Percentiles rank a stretch among this genome's conserved stretches.
phyloP scores from a whole-genome alignment of 2,329 filamentous ascomycete species.

The Trichophyton verrucosum region DNA sequence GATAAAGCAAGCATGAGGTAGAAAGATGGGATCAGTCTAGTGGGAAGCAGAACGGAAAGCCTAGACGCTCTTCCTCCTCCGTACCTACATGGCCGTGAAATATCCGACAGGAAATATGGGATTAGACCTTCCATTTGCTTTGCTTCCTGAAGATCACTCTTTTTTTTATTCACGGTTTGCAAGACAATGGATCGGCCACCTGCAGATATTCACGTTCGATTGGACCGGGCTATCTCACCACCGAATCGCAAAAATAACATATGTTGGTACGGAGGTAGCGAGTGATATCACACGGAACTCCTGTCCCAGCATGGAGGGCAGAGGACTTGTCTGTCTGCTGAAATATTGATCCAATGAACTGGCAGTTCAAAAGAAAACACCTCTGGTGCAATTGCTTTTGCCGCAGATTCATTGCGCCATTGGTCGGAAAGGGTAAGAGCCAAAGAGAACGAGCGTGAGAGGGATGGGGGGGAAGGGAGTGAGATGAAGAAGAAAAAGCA shows the following conservation, averaged over 20 bases:
- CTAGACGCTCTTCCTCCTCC: not conserved
- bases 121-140: not conserved
- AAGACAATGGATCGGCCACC: slow-evolving; percentile 14
- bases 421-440: not conserved
- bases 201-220: slow-evolving; percentile 17
- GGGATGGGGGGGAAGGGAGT: not conserved
- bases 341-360: not conserved
- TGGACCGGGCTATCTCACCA: slow-evolving; percentile 24
- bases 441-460: not conserved
- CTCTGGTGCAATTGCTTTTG: not conserved
- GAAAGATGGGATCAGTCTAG: not conserved
- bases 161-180: not conserved
- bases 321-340: not conserved
- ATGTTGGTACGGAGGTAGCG: slow-evolving; percentile 8
- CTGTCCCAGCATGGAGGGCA: slow-evolving; percentile 1
- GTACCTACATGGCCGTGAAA: not conserved
- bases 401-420: slow-evolving; percentile 1
- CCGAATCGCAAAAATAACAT: slow-evolving; percentile 5
- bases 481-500: not conserved
- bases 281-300: slow-evolving; percentile 15
- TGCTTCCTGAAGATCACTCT: too few species aligned
- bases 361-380: not conserved
- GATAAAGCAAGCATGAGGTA: not conserved
- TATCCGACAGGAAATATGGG: not conserved
- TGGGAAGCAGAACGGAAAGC: not conserved